Percentiles rank a stretch among this genome's conserved stretches.
Conservation (phyloP, 345 rosid species). For the Pseudoturritis turrita region DNA sequence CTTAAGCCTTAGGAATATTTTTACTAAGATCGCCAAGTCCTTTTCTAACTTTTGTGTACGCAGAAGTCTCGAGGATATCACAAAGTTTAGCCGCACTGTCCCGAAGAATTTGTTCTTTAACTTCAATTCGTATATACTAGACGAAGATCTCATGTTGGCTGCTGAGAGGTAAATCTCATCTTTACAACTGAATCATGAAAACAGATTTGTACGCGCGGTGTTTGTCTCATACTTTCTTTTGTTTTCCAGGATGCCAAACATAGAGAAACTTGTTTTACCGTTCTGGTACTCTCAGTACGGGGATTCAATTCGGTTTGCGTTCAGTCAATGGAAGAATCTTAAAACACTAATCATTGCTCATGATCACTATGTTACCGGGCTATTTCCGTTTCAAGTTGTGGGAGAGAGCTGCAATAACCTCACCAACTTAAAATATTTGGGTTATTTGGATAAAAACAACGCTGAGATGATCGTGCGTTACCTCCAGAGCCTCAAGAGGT, state of each 20-base stretch:
- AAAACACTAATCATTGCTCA: slow-evolving; percentile 8
- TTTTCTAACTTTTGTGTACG: neutral
- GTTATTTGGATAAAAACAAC: neutral
- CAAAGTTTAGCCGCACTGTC: neutral
- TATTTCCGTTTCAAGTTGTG: neutral
- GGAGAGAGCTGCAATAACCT: slow-evolving; percentile 11
- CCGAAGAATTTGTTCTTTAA: slow-evolving; percentile 1
- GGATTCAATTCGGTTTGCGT: neutral
- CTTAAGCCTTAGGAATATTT: neutral
- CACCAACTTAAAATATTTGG: neutral
- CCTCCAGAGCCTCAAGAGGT: neutral
- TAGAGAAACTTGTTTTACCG: slow-evolving; percentile 13
- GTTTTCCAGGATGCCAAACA: slow-evolving; percentile 2
- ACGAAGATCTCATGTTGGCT: slow-evolving; percentile 1
- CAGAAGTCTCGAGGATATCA: neutral
- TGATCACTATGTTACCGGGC: neutral
- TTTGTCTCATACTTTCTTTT: neutral
- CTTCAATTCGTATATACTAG: neutral
- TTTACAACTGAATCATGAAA: neutral
- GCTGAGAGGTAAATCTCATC: slow-evolving; percentile 9
- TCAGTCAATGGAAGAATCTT: slow-evolving; percentile 12
- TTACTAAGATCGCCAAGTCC: neutral
- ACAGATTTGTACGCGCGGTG: neutral
- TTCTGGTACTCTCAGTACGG: neutral
- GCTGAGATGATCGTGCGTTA: neutral